Conservation (phyloP, 352 stramenopile genomes). For the Phytophthora tubulina region DNA sequence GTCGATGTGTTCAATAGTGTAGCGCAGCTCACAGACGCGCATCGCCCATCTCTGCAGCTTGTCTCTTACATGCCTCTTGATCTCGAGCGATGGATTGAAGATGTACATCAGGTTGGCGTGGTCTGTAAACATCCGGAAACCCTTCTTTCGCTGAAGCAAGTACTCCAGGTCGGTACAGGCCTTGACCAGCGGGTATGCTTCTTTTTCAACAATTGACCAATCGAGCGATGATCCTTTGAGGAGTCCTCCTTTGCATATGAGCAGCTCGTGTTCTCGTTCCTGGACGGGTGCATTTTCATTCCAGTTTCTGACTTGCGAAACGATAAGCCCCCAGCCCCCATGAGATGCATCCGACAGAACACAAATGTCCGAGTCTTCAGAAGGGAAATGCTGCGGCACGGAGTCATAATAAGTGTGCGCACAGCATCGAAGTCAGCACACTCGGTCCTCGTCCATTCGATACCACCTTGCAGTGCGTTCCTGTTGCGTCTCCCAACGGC, state of each 20-base stretch:
- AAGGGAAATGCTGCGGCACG: background rate
- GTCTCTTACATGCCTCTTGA: conserved; percentile 34
- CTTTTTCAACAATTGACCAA: conserved; percentile 40
- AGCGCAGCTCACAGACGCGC: conserved; percentile 9
- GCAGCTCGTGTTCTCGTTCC: conserved; percentile 29
- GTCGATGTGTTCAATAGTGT: conserved; percentile 42
- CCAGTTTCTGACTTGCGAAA: conserved; percentile 30
- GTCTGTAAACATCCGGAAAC: conserved; percentile 40
- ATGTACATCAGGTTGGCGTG: conserved; percentile 39
- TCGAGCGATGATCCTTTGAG: conserved; percentile 30
- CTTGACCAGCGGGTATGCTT: conserved; percentile 16
- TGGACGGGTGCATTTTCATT: conserved; percentile 14
- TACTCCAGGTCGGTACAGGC: conserved; percentile 23
- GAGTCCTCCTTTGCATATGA: conserved; percentile 31
- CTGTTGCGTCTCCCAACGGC: background rate
- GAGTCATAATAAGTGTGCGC: background rate
- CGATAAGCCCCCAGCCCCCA: conserved; percentile 18
- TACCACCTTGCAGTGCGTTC: background rate
- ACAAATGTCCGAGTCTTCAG: background rate
- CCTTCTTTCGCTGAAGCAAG: conserved; percentile 13
- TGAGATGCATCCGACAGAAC: conserved; percentile 23
- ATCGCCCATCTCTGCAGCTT: conserved; percentile 44
- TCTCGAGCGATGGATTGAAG: conserved; percentile 27
- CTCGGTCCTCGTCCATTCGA: conserved; percentile 5
- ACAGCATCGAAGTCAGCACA: background rate